Percentiles rank a stretch among this genome's conserved stretches.
Evolutionary conservation across 2,329 filamentous ascomycete genomes (phyloP).

Genomic region (Rugonectria rugulosa): DNA sequence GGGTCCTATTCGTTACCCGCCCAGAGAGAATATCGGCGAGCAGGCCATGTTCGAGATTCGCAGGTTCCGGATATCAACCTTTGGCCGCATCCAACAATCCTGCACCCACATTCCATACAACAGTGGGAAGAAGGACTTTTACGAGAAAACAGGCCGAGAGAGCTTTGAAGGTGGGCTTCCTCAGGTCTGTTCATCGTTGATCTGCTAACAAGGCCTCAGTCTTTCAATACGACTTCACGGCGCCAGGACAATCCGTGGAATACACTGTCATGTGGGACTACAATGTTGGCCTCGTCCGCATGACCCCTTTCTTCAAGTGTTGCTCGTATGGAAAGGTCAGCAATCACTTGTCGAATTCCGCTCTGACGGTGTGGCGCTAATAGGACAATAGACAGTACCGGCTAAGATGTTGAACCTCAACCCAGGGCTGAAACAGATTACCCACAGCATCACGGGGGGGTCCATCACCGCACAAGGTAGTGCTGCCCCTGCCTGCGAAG

Average conservation of each 20-base stretch:
- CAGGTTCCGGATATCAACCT: constrained; percentile 71
- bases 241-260: constrained; percentile 70
- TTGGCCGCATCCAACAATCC: constrained; percentile 67
- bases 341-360: constrained; percentile 7
- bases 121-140: constrained; percentile 90
- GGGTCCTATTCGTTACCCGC: constrained; percentile 75
- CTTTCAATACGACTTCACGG: constrained; percentile 73
- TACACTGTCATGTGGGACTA: constrained; percentile 97
- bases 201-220: constrained; percentile 21
- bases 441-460: constrained; percentile 93
- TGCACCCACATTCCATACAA: constrained; percentile 89
- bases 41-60: constrained; percentile 64
- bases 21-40: constrained; percentile 72
- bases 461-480: constrained; percentile 88
- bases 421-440: constrained; percentile 84
- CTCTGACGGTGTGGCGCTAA: constrained; percentile 20
- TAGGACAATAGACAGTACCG: constrained; percentile 75
- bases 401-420: constrained; percentile 83
- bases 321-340: constrained; percentile 84
- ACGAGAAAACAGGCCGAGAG: constrained; percentile 84
- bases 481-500: constrained; percentile 30
- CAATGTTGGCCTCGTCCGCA: constrained; percentile 89
- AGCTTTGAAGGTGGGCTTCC: constrained; percentile 78
- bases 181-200: background rate
- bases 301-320: constrained; percentile 94